Evolutionary conservation across 306 rosid species (phyloP), one percentile per base, ranked within the genome.

Genomic region (Quercus gilva): DNA sequence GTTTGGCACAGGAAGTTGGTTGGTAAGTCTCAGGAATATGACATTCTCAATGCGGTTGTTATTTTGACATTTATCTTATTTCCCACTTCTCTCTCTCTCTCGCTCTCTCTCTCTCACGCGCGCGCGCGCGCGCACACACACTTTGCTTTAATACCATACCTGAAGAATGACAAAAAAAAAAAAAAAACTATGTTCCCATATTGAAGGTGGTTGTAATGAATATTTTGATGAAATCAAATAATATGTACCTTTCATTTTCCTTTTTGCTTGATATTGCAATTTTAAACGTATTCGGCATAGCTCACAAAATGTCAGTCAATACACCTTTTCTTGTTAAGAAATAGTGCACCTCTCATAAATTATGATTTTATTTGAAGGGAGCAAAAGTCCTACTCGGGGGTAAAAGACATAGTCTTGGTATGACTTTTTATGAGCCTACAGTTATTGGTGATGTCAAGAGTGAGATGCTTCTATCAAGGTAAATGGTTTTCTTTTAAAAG

Each of bases 331-430:
- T 74, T 85, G 28, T 77, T 71, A 78, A 70, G 69, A 89, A 67
- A 1, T 52, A 11, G 33, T 78, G 71, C 67, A 29, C 23, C 76
- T 52, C 71, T 55, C n/a, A n/a, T 67, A 73, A 26, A 70, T 41
- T 82, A 23, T 28, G 41, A 73, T 80, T 70, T 77, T 75, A 74
- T 87, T 73, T 87, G 77, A 74, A 95, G 99, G 99, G 98, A 77
- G 99, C 98, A 74, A 90, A 91, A 88, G 86, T 95, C 83, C 76
- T 93, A 75, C 86, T 83, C 59, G 98, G 99, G 73, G 98, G 96
- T 76, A 91, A 93, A 89, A 90, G 99, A 76, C 99, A 95, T 76
- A 85, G 90, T 81, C 96, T 95, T 72, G 99, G 99, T 69, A 84
- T 81, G 76, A 88, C 93, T 43, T 95, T 93, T 82, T 95, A 90